Base-by-base conservation (phyloP, 2,329 filamentous ascomycete genomes). In the Sclerotinia glacialis region DNA sequence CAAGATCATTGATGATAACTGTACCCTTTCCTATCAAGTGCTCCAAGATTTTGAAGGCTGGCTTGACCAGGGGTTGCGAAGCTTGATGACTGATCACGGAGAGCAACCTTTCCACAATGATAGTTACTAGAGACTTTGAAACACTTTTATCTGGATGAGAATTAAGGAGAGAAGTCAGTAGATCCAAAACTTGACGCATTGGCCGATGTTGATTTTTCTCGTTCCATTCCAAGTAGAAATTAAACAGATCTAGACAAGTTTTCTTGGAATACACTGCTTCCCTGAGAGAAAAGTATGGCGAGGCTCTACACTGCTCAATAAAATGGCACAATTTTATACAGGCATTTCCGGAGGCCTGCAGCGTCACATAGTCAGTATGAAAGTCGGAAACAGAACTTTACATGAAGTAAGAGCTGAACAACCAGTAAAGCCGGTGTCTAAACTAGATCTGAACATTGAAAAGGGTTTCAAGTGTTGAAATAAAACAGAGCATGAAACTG, bases 221-320 rank as follows among this genome's bases (percentile, higher is more conserved):
- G 71, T 87, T 88, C 85, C 86, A 89, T 72, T 88, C 86, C 61
- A 89, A 79, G 73, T 86, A 89, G 72, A 87, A 88, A 64, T 83
- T 78, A 76, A 88, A 87, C 31, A 89, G 77, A 63, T 78, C 78
- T 61, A 82, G 70, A 26, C 79, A 81, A 4, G 83, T 81, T 40
- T 78, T 73, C 68, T 80, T 76, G 14, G 81, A 82, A 68, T 85
- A 87, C 1, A 83, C 83, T 79, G 85, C 85, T 12, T 72, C 69
- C 56, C 74, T 78, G 42, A 88, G 73, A 5, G 71, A 66, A 34
- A 76, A 68, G 12, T 81, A 79, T 18, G 73, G 70, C 3, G 86
- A 85, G 70, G 81, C 84, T 69, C 80, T 82, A 63, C 83, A 84
- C 68, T 85, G 82, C 72, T 88, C 85, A 67, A 88, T 81, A 69